Evolutionary conservation across 2,329 filamentous ascomycete species (phyloP).

Genomic region (Cladosporium sp.): DNA sequence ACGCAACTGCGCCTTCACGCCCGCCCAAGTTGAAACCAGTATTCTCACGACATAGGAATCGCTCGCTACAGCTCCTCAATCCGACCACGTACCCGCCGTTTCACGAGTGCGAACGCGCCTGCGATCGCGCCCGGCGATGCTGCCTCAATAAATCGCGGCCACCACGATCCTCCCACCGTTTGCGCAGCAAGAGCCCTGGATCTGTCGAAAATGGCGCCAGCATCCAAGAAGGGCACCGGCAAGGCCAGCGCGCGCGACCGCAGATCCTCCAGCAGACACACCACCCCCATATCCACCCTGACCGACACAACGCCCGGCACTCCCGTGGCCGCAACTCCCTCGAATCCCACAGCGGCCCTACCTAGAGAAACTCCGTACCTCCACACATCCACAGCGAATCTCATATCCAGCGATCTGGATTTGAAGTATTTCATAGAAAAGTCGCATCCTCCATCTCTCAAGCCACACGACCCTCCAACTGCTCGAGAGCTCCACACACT

Average conservation of each 20-base stretch:
- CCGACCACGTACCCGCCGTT: no score
- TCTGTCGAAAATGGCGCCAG: slow-evolving; percentile 11
- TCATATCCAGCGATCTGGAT: slow-evolving; percentile 47
- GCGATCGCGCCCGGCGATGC: background rate
- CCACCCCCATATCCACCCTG: slow-evolving; percentile 57
- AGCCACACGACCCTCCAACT: slow-evolving; percentile 43
- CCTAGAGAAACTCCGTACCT: slow-evolving; percentile 53
- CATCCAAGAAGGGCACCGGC: slow-evolving; percentile 27
- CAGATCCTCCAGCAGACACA: slow-evolving; percentile 69
- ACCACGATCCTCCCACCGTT: no score
- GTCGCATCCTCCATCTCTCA: slow-evolving; percentile 42
- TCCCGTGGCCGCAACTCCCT: slow-evolving; percentile 53
- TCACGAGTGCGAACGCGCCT: background rate
- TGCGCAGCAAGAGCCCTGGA: no score
- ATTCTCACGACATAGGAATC: no score
- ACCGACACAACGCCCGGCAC: slow-evolving; percentile 42
- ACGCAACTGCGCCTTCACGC: no score
- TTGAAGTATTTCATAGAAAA: slow-evolving; percentile 67
- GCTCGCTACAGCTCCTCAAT: no score
- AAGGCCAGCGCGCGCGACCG: slow-evolving; percentile 43
- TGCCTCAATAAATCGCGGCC: no score
- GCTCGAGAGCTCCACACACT: slow-evolving; percentile 59
- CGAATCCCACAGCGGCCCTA: slow-evolving; percentile 47
- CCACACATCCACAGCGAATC: slow-evolving; percentile 50
- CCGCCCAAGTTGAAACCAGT: no score